phyloP scores from a whole-genome alignment of 805 yeast species.

The Debaryomyces hansenii region DNA sequence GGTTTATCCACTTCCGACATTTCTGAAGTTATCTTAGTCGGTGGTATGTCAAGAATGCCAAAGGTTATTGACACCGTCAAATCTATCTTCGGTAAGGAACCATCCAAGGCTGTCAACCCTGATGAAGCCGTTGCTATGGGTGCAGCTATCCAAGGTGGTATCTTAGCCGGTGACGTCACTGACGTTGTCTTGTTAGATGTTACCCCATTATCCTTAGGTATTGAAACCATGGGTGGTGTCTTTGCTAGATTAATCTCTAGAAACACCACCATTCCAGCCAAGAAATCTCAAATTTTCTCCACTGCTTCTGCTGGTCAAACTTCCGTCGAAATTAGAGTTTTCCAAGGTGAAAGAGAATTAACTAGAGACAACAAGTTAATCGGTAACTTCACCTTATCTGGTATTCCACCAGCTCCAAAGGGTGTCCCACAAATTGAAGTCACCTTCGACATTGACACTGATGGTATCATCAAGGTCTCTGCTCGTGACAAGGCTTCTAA shows the following conservation, averaged over 20 bases:
- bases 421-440: slow-evolving; percentile 95
- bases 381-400: slow-evolving; percentile 93
- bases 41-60: slow-evolving; percentile 94
- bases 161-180: slow-evolving; percentile 90
- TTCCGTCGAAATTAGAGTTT: slow-evolving; percentile 94
- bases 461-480: slow-evolving; percentile 93
- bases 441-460: slow-evolving; percentile 94
- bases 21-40: slow-evolving; percentile 81
- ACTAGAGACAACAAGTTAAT: slow-evolving; percentile 96
- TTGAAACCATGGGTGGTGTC: slow-evolving; percentile 97
- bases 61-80: slow-evolving; percentile 78
- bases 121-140: slow-evolving; percentile 95
- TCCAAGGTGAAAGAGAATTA: slow-evolving; percentile 99
- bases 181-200: slow-evolving; percentile 89
- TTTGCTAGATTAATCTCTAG: slow-evolving; percentile 89
- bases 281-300: slow-evolving; percentile 94
- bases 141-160: slow-evolving; percentile 98
- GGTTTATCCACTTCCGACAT: slow-evolving; percentile 62
- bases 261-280: slow-evolving; percentile 95
- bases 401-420: slow-evolving; percentile 95
- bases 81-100: slow-evolving; percentile 75
- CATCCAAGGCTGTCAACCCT: slow-evolving; percentile 91
- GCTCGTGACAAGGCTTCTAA: slow-evolving; percentile 92
- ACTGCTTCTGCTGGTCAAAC: slow-evolving; percentile 97
- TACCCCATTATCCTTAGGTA: slow-evolving; percentile 89